Percentiles rank a stretch among this genome's conserved stretches.
Conservation (phyloP, 2,329 filamentous ascomycete genomes). For the Alternaria burnsii region DNA sequence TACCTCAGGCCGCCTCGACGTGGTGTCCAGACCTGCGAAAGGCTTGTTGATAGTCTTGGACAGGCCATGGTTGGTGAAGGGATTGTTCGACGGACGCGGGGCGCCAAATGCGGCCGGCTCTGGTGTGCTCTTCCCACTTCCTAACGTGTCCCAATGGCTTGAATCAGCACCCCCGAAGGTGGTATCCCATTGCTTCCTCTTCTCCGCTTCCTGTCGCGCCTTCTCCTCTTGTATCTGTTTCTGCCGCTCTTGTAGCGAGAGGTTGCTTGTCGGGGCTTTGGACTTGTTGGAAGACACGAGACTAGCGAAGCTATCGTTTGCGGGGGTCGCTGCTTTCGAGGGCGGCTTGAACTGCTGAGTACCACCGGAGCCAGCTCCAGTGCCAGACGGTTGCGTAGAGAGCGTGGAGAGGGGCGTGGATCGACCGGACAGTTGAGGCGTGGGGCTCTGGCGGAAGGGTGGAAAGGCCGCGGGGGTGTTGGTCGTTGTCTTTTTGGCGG, state of each 20-base stretch:
- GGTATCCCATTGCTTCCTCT: slow-evolving; percentile 73
- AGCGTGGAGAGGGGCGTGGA: slow-evolving; percentile 51
- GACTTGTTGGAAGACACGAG: slow-evolving; percentile 70
- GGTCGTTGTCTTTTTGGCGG: slow-evolving; percentile 38
- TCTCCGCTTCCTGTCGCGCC: slow-evolving; percentile 77
- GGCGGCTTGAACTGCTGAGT: slow-evolving; percentile 56
- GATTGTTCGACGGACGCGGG: slow-evolving; percentile 32
- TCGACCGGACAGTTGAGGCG: slow-evolving; percentile 52
- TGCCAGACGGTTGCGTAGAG: slow-evolving; percentile 52
- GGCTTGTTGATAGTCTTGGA: slow-evolving; percentile 51
- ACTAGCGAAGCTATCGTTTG: slow-evolving; percentile 78
- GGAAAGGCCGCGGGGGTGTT: slow-evolving; percentile 43
- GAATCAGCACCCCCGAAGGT: slow-evolving; percentile 75
- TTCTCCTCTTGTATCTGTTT: slow-evolving; percentile 79
- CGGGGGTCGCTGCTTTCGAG: slow-evolving; percentile 62
- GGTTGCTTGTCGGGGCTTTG: slow-evolving; percentile 70
- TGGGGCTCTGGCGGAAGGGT: slow-evolving; percentile 49
- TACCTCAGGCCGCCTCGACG: slow-evolving; percentile 36
- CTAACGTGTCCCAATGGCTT: slow-evolving; percentile 79
- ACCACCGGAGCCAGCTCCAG: slow-evolving; percentile 41
- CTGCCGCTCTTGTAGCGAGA: slow-evolving; percentile 72
- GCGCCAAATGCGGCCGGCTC: slow-evolving; percentile 51
- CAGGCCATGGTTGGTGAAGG: slow-evolving; percentile 36
- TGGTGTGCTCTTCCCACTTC: slow-evolving; percentile 59
- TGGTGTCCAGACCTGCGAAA: slow-evolving; percentile 47